Evolutionary conservation across 2,329 filamentous ascomycete genomes (phyloP).

Genomic region (Paracoccidioides lutzii): DNA sequence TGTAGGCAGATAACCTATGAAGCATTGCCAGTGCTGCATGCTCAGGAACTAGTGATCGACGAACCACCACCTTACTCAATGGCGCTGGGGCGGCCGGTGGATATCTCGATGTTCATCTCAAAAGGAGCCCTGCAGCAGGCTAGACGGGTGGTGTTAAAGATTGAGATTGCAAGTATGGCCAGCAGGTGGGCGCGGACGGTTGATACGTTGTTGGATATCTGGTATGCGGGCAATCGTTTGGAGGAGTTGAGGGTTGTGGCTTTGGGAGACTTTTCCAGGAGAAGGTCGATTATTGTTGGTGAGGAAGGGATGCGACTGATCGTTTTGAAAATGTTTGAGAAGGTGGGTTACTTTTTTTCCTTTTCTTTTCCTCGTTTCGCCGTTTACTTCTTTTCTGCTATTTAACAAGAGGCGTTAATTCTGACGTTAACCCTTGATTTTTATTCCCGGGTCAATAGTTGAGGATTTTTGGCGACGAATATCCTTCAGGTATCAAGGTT

Average conservation of each 20-base stretch:
- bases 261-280: neutral
- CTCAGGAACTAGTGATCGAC: constrained; percentile 18
- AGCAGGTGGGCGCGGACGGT: constrained; percentile 7
- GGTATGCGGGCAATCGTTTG: constrained; percentile 8
- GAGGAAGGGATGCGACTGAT: neutral
- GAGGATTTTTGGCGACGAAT: neutral
- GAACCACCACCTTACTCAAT: constrained; percentile 7
- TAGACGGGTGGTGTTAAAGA: constrained; percentile 10
- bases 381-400: no score
- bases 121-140: constrained; percentile 9
- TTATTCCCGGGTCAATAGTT: neutral
- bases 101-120: constrained; percentile 12
- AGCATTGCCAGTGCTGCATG: constrained; percentile 16
- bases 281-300: neutral
- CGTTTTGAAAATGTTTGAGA: constrained; percentile 1
- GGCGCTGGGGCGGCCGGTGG: constrained; percentile 6
- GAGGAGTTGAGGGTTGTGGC: constrained; percentile 6
- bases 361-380: neutral
- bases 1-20: constrained; percentile 23
- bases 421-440: no score
- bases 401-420: no score
- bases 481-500: neutral
- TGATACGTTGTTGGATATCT: constrained; percentile 11
- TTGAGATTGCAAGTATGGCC: constrained; percentile 6
- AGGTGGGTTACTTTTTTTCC: neutral